Conservation (phyloP, 306 rosid species). For the Boehmeria nivea region DNA sequence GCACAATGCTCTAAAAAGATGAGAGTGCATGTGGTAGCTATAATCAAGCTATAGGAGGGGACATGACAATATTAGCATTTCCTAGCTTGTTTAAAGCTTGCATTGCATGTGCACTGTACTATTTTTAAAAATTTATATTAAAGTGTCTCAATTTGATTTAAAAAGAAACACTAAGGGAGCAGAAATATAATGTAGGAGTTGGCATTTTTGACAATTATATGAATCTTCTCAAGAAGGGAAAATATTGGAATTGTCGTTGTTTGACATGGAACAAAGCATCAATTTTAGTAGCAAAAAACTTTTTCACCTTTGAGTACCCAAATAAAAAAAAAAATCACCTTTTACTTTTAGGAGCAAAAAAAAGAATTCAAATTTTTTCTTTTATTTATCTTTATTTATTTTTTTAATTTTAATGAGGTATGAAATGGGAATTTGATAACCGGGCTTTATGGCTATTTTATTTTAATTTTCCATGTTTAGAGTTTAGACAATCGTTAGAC, state of each 20-base stretch:
- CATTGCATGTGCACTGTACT: conserved; percentile 56
- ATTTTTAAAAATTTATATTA: conserved; percentile 15
- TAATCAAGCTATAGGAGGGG: conserved; percentile 26
- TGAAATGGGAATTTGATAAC: no score
- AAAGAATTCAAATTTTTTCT: no score
- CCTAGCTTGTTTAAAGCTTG: conserved; percentile 39
- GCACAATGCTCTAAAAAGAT: conserved; percentile 22
- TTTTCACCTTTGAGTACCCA: no score
- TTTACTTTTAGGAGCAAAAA: no score
- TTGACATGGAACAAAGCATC: conserved; percentile 10
- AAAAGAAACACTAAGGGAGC: conserved; percentile 16
- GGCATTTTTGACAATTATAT: conserved; percentile 17
- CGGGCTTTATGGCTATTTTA: no score
- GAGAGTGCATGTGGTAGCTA: conserved; percentile 42
- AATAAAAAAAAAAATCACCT: no score
- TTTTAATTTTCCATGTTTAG: no score
- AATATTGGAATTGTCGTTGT: conserved; percentile 7
- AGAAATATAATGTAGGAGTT: conserved; percentile 21
- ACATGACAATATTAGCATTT: conserved; percentile 31
- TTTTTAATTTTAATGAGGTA: no score
- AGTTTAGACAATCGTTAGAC: no score
- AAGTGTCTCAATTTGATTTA: neutral
- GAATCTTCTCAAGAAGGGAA: conserved; percentile 2
- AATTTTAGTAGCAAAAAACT: no score
- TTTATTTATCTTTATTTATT: no score